Evolutionary conservation across 2,329 filamentous ascomycete genomes (phyloP), one percentile per base, ranked within the genome.

Genomic region (Fusarium nisikadoi): DNA sequence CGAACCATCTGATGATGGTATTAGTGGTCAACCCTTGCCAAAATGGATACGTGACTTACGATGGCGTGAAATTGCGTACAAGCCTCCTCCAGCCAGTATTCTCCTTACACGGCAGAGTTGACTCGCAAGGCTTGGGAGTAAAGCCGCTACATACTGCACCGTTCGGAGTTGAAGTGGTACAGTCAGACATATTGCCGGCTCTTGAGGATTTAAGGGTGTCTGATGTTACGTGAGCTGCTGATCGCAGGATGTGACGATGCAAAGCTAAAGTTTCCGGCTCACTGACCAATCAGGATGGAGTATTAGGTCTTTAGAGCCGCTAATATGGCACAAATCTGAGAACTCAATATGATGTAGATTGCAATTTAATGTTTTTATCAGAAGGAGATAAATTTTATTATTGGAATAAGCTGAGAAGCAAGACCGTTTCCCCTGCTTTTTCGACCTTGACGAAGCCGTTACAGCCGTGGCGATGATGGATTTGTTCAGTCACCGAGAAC

Each of bases 41-140:
- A 12, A 23, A 55, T 16, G 17, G 33, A 35, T 27, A 10, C 10
- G 29, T 27, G 16, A 80, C 85, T 77, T 79, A 87, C 85, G 86
- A 88, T 36, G 87, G 87, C 35, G 84, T 87, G 72, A 88, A 88
- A 75, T 88, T 86, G 62, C 85, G 83, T 42, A 87, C 81, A 38
- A 87, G 81, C 65, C 81, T 81, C 62, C 84, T 76, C 83, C 84
- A 86, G 8, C 83, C 83, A 25, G 75, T 76, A 29, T 80, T 78
- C 35, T 83, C 77, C 59, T 80, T 80, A 57, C 79, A 80, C 9
- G 75, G 75, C 43, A 65, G 63, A 41, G 47, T 62, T 6, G 61
- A 58, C 33, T 74, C 53, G 49, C 72, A 74, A 52, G 62, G 57
- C 25, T 55, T 70, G 17, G 59, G 60, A 13, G 29, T 17, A 59